phyloP scores from a whole-genome alignment of 345 rosid species.

The Salix brachista region DNA sequence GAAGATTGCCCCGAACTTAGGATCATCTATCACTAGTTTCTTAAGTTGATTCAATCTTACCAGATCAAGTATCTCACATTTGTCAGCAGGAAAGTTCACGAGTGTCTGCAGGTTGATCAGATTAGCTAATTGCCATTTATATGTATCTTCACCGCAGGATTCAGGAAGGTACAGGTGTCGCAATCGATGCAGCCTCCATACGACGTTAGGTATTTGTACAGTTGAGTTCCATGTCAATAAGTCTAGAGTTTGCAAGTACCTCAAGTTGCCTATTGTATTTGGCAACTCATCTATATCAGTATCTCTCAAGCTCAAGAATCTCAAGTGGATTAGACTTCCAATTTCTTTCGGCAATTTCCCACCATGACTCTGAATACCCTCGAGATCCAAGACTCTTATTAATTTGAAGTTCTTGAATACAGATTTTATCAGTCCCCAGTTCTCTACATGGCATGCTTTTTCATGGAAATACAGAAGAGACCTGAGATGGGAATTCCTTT shows the following conservation, averaged over 20 bases:
- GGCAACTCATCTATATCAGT: constrained; percentile 9
- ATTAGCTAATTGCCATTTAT: constrained; percentile 16
- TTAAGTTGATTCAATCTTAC: constrained; percentile 6
- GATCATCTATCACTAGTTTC: constrained; percentile 3
- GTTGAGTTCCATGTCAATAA: constrained; percentile 22
- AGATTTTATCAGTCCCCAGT: constrained; percentile 7
- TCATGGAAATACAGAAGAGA: constrained; percentile 32
- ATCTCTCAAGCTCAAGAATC: constrained; percentile 18
- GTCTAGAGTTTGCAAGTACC: constrained; percentile 26
- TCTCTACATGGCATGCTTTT: background rate
- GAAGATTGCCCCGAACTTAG: background rate
- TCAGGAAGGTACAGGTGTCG: constrained; percentile 20
- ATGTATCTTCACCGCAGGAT: background rate
- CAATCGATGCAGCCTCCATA: constrained; percentile 25
- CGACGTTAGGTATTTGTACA: constrained; percentile 16
- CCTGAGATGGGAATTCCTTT: constrained; percentile 21
- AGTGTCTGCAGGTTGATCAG: constrained; percentile 14
- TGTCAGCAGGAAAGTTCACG: constrained; percentile 17
- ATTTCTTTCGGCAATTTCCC: constrained; percentile 19
- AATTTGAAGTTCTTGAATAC: constrained; percentile 3
- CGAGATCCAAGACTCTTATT: constrained; percentile 34
- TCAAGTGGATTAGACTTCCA: constrained; percentile 35
- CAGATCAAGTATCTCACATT: constrained; percentile 5
- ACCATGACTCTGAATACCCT: background rate
- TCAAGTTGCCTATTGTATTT: constrained; percentile 25